Percentiles rank a stretch among this genome's conserved stretches.
phyloP scores from a whole-genome alignment of 1,284 basidiomycete genomes.

The Cerrena zonata region DNA sequence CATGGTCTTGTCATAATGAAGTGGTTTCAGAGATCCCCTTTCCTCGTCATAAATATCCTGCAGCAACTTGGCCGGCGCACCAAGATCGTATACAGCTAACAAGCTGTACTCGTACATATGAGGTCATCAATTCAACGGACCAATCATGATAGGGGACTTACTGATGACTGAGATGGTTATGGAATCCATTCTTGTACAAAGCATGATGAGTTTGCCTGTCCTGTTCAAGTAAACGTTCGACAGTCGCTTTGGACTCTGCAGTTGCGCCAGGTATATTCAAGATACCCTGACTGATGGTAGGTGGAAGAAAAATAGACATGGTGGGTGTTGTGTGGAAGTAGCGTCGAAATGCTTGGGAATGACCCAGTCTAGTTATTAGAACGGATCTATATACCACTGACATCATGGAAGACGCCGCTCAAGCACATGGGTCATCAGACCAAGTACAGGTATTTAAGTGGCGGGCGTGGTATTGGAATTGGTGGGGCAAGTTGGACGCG shows the following conservation, averaged over 20 bases:
- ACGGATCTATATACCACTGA: neutral
- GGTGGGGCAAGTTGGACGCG: too few species aligned
- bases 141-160: slow-evolving; percentile 22
- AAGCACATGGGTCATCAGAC: too few species aligned
- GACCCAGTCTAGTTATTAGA: neutral
- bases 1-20: slow-evolving; percentile 36
- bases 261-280: slow-evolving; percentile 48
- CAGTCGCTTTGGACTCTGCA: slow-evolving; percentile 38
- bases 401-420: too few species aligned
- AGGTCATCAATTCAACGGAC: neutral
- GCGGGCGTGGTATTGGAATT: too few species aligned
- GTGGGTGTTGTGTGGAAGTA: neutral
- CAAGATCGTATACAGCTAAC: slow-evolving; percentile 62
- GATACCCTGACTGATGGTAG: slow-evolving; percentile 34
- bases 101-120: slow-evolving; percentile 32
- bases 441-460: too few species aligned
- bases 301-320: neutral
- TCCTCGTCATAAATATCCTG: slow-evolving; percentile 48
- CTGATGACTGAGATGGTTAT: slow-evolving; percentile 65
- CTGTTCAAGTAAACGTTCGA: slow-evolving; percentile 45
- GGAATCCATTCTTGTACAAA: slow-evolving; percentile 46
- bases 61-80: slow-evolving; percentile 47
- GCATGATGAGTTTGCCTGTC: slow-evolving; percentile 56
- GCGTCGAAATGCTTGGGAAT: neutral
- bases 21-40: slow-evolving; percentile 36